Percentiles rank a stretch among this genome's conserved stretches.
Conservation (phyloP, 73 alveolate species). For the Tetrahymena malaccensis region DNA sequence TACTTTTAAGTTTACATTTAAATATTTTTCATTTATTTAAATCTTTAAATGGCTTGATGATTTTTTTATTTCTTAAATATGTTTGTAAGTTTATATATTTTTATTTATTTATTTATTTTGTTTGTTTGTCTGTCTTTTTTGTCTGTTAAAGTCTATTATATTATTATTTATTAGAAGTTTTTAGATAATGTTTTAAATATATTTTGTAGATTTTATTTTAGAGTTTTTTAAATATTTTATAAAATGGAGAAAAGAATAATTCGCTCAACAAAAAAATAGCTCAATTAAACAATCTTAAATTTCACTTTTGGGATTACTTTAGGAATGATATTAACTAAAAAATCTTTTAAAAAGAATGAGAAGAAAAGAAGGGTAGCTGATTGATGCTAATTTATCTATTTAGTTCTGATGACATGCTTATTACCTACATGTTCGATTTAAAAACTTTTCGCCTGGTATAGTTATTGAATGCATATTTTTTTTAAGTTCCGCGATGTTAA, state of each 20-base stretch:
- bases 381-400: neutral
- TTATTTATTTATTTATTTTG: too few relatives aligned
- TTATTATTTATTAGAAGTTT: neutral
- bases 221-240: too few relatives aligned
- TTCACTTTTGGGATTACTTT: neutral
- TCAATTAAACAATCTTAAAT: neutral
- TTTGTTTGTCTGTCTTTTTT: too few relatives aligned
- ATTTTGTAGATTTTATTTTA: too few relatives aligned
- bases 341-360: neutral
- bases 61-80: too few relatives aligned
- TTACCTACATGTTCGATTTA: neutral
- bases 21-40: too few relatives aligned
- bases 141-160: too few relatives aligned
- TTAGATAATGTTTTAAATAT: too few relatives aligned
- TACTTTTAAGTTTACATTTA: too few relatives aligned
- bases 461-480: neutral
- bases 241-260: neutral
- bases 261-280: neutral
- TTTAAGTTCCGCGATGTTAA: neutral
- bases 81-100: too few relatives aligned
- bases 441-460: neutral
- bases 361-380: neutral
- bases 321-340: neutral
- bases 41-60: too few relatives aligned
- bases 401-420: neutral